phyloP scores from a whole-genome alignment of 2,329 filamentous ascomycete genomes.

The Talaromyces sp. region DNA sequence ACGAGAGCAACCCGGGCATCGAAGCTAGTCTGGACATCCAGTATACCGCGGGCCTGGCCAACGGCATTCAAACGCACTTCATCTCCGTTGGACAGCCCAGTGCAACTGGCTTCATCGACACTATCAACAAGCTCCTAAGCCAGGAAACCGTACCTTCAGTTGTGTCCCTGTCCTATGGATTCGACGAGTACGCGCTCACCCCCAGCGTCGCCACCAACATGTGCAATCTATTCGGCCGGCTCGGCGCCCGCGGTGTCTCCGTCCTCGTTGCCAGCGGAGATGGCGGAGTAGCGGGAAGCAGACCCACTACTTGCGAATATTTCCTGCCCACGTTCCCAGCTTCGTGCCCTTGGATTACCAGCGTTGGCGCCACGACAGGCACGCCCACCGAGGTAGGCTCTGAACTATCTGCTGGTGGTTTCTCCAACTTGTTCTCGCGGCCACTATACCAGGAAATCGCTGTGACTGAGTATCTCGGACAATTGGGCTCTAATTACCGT shows the following conservation, averaged over 20 bases:
- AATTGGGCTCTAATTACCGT: constrained; percentile 8
- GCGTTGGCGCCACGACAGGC: constrained; percentile 54
- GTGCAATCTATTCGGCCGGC: constrained; percentile 58
- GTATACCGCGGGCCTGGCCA: constrained; percentile 52
- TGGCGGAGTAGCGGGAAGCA: constrained; percentile 46
- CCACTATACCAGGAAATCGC: constrained; percentile 38
- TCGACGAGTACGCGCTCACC: constrained; percentile 51
- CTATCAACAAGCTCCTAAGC: neutral
- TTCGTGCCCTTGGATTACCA: constrained; percentile 58
- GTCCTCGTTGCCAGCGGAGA: constrained; percentile 62
- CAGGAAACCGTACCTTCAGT: constrained; percentile 48
- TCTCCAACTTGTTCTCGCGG: constrained; percentile 42
- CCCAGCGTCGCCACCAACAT: constrained; percentile 17
- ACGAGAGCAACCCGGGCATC: constrained; percentile 39
- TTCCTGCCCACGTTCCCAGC: constrained; percentile 55
- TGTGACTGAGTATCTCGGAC: constrained; percentile 35
- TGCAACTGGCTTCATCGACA: neutral
- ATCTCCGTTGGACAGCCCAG: constrained; percentile 54
- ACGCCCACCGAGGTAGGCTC: neutral
- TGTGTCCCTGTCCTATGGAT: constrained; percentile 65
- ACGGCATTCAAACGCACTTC: constrained; percentile 50
- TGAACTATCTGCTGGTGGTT: constrained; percentile 29
- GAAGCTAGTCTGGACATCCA: constrained; percentile 65
- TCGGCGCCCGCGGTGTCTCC: constrained; percentile 63
- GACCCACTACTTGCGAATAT: constrained; percentile 36